Evolutionary conservation across 768 basidiomycete genomes (phyloP).

Genomic region (Hygrocybe coccinea): DNA sequence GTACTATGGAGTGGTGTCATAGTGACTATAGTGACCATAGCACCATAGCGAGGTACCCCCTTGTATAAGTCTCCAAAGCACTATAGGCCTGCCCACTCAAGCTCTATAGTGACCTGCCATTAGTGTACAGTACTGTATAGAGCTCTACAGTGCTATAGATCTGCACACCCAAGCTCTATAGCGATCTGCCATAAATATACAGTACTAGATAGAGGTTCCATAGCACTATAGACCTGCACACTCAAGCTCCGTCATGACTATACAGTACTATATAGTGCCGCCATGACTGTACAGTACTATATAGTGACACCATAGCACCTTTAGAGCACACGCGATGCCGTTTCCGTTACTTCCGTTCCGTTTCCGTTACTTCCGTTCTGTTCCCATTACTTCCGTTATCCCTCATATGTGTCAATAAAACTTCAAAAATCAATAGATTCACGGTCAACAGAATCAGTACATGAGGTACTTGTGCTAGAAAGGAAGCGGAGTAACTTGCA

Average conservation of each 20-base stretch:
- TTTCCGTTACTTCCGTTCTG: too few species aligned
- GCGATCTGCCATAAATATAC: neutral
- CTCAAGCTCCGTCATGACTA: too few species aligned
- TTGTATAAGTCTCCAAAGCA: neutral
- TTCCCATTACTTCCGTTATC: neutral
- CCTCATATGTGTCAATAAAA: neutral
- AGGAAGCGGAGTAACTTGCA: neutral
- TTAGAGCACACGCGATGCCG: neutral
- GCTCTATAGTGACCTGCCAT: neutral
- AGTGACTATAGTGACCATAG: neutral
- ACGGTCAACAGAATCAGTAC: neutral
- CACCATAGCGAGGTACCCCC: neutral
- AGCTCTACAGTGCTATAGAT: neutral
- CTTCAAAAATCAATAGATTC: neutral
- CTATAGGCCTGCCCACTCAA: neutral
- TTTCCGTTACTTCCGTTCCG: too few species aligned
- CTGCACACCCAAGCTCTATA: neutral
- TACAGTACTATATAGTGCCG: neutral
- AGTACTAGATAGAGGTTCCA: neutral
- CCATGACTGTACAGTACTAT: too few species aligned
- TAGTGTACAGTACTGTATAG: neutral
- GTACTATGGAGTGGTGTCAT: neutral
- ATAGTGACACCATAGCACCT: too few species aligned
- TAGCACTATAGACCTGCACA: neutral
- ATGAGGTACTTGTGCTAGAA: neutral